Conservation (phyloP, 1,284 basidiomycete genomes). For the Cutaneotrichosporon cutaneum region DNA sequence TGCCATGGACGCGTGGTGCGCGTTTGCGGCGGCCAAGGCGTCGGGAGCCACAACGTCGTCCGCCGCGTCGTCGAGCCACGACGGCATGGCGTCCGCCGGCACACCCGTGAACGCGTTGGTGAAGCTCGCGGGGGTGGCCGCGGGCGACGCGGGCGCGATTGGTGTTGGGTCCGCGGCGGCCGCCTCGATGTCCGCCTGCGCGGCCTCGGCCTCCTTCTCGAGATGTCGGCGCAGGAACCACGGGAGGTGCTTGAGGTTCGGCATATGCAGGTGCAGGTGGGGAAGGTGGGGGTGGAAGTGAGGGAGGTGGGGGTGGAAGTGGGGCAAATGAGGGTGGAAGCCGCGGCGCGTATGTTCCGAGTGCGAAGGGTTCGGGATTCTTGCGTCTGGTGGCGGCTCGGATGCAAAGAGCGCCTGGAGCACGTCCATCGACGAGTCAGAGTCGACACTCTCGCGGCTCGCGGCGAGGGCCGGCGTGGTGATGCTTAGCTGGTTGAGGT, state of each 20-base stretch:
- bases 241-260: constrained; percentile 9
- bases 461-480: neutral
- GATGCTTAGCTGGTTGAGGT: neutral
- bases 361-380: neutral
- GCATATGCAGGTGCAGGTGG: neutral
- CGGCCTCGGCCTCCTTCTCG: constrained; percentile 21
- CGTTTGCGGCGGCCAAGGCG: constrained; percentile 12
- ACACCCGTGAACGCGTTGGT: constrained; percentile 24
- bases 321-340: constrained; percentile 3
- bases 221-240: constrained; percentile 15
- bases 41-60: constrained; percentile 19
- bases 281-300: constrained; percentile 10
- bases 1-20: neutral
- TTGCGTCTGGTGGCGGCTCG: constrained; percentile 15
- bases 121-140: neutral
- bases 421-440: constrained; percentile 17
- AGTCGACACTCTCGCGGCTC: constrained; percentile 7
- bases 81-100: constrained; percentile 14
- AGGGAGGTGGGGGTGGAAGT: constrained; percentile 8
- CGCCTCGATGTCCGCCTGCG: neutral
- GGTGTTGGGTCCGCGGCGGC: neutral
- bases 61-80: constrained; percentile 16
- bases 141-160: neutral
- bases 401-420: constrained; percentile 19
- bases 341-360: neutral